Conservation (phyloP, 2,329 filamentous ascomycete species). For the Pseudogymnoascus sp. region DNA sequence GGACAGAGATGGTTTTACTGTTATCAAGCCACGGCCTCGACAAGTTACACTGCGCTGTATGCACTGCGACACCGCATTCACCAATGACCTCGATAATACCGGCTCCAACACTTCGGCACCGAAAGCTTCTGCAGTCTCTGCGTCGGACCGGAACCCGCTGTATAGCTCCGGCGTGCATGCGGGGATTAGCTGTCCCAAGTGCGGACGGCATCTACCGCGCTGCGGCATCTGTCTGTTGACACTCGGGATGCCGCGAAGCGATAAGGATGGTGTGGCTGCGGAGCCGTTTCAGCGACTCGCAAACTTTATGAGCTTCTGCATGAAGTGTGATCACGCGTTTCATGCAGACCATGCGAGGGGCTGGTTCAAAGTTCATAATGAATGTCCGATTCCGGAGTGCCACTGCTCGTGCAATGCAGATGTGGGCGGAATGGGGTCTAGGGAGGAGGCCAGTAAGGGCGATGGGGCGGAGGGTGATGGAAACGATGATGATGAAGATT, state of each 20-base stretch:
- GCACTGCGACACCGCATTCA: constrained; percentile 60
- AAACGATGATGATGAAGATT: background rate
- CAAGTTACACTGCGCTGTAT: constrained; percentile 70
- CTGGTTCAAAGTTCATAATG: constrained; percentile 57
- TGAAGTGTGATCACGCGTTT: constrained; percentile 59
- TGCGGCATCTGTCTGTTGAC: constrained; percentile 61
- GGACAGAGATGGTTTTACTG: constrained; percentile 53
- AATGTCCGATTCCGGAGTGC: constrained; percentile 63
- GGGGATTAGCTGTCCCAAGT: constrained; percentile 58
- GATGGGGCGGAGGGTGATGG: background rate
- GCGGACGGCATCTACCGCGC: constrained; percentile 56
- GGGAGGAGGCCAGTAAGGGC: background rate
- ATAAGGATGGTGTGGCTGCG: constrained; percentile 38
- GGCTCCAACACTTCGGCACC: constrained; percentile 16
- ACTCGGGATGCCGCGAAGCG: constrained; percentile 55
- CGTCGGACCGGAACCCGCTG: constrained; percentile 41
- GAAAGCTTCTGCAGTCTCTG: constrained; percentile 12
- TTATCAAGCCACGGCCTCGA: constrained; percentile 54
- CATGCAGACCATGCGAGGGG: constrained; percentile 59
- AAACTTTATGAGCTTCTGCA: constrained; percentile 59
- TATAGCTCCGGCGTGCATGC: constrained; percentile 48
- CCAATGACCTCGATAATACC: constrained; percentile 29
- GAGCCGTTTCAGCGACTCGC: constrained; percentile 38
- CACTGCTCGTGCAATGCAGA: constrained; percentile 45
- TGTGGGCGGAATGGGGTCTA: constrained; percentile 5